Evolutionary conservation across 139 green algal genomes (phyloP).

Genomic region (Mesotaenium endlicherianum): DNA sequence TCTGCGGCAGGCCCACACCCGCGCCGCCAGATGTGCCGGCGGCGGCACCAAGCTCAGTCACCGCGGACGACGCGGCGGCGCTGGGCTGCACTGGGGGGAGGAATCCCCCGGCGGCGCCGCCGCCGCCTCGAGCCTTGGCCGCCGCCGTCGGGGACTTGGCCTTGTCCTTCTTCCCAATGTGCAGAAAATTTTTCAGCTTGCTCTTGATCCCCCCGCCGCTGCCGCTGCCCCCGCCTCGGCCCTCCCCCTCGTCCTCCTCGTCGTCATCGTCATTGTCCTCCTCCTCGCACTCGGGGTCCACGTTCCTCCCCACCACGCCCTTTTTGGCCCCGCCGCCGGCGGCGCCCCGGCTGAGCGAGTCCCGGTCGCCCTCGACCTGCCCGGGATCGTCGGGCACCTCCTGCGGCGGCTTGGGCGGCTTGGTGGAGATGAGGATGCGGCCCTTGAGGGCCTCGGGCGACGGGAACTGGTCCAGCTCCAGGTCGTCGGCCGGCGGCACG

Average conservation of each 20-base stretch:
- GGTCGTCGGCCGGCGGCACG: not conserved
- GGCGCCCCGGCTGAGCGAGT: too few relatives aligned
- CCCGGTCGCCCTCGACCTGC: too few relatives aligned
- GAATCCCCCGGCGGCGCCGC: too few relatives aligned
- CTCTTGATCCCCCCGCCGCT: not conserved
- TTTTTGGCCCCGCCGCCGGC: not conserved
- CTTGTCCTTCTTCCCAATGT: too few relatives aligned
- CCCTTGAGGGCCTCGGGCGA: constrained; percentile 20
- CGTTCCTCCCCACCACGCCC: not conserved
- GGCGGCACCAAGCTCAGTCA: too few relatives aligned
- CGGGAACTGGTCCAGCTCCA: constrained; percentile 12
- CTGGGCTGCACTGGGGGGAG: too few relatives aligned
- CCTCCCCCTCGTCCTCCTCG: not conserved
- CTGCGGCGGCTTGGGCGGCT: constrained; percentile 31
- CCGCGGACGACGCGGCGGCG: too few relatives aligned
- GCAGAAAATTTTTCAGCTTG: too few relatives aligned
- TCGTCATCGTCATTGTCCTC: not conserved
- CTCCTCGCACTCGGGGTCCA: not conserved
- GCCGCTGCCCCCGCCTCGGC: not conserved
- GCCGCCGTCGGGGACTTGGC: too few relatives aligned
- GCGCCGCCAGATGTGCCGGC: too few relatives aligned
- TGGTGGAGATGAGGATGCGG: constrained; percentile 44
- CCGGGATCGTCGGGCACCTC: too few relatives aligned
- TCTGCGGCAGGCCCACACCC: not conserved
- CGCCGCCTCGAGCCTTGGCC: too few relatives aligned